These are phyloP conservation scores for Lycium barbarum DNA, from an alignment of 257 asterid genomes.

Conservation along the genomic window DNA sequence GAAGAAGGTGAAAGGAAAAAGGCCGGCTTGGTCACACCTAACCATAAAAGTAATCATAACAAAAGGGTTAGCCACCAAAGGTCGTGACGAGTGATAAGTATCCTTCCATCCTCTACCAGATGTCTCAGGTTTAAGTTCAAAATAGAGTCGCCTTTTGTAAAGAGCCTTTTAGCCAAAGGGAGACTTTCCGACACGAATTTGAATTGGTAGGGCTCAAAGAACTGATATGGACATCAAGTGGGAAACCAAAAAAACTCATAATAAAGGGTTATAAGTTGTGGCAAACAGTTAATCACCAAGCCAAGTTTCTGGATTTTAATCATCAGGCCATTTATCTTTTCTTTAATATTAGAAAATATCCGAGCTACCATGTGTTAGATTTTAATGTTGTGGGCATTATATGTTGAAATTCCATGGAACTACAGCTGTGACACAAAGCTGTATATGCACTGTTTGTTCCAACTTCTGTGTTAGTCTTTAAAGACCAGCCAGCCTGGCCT, in stretches of 20 bases:
- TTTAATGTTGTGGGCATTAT: background rate
- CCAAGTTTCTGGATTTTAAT: background rate
- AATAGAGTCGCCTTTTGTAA: too few species aligned
- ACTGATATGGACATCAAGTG: too few species aligned
- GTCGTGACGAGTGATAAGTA: too few species aligned
- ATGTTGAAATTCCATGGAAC: background rate
- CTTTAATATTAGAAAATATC: too few species aligned
- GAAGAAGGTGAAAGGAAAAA: background rate
- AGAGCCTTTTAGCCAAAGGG: too few species aligned
- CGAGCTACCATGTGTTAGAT: too few species aligned
- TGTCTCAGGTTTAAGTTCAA: too few species aligned
- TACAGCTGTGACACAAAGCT: background rate
- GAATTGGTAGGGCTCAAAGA: too few species aligned
- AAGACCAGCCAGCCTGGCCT: slow-evolving; percentile 47
- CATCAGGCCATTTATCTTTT: background rate
- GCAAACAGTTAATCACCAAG: background rate
- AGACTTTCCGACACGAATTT: too few species aligned
- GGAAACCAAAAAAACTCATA: too few species aligned
- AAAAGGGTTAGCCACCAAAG: background rate
- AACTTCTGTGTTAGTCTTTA: background rate
- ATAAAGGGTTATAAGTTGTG: background rate
- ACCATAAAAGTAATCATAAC: background rate
- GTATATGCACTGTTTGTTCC: background rate
- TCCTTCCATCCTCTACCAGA: too few species aligned
- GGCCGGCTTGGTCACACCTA: background rate